phyloP scores from a whole-genome alignment of 1,284 basidiomycete species.

The Ganoderma multipileum region DNA sequence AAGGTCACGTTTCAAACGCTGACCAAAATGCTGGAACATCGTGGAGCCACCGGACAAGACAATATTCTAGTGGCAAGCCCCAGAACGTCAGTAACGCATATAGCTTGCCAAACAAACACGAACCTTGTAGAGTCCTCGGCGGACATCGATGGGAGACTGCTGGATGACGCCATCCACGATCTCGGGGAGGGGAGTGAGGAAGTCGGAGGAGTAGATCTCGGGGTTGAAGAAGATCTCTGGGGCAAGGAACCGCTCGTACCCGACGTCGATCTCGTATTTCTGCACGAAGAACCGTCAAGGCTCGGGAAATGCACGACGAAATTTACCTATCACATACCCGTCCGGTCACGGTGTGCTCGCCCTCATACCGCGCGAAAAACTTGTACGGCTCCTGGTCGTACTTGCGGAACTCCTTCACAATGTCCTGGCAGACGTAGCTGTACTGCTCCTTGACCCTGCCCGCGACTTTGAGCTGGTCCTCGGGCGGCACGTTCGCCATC shows the following conservation, averaged over 20 bases:
- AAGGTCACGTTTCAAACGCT: conserved; percentile 93
- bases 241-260: conserved; percentile 98
- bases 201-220: conserved; percentile 98
- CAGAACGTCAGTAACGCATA: background rate
- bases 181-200: conserved; percentile 95
- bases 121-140: conserved; percentile 94
- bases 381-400: conserved; percentile 98
- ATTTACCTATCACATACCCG: conserved; percentile 62
- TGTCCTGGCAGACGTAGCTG: conserved; percentile 99
- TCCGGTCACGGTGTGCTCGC: conserved; percentile 92
- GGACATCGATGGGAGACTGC: conserved; percentile 94
- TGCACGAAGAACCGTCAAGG: conserved; percentile 39
- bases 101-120: conserved; percentile 23
- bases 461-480: conserved; percentile 93
- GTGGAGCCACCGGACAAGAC: conserved; percentile 95
- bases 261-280: conserved; percentile 93
- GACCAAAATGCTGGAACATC: conserved; percentile 98
- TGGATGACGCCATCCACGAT: conserved; percentile 98
- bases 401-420: conserved; percentile 98
- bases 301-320: background rate
- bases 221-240: conserved; percentile 99
- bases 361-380: conserved; percentile 94
- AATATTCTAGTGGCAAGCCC: conserved; percentile 70
- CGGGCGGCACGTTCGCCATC: conserved; percentile 90
- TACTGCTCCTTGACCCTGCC: conserved; percentile 98